Evolutionary conservation across 2,329 filamentous ascomycete species (phyloP).

Genomic region (Pseudopithomyces maydicus): DNA sequence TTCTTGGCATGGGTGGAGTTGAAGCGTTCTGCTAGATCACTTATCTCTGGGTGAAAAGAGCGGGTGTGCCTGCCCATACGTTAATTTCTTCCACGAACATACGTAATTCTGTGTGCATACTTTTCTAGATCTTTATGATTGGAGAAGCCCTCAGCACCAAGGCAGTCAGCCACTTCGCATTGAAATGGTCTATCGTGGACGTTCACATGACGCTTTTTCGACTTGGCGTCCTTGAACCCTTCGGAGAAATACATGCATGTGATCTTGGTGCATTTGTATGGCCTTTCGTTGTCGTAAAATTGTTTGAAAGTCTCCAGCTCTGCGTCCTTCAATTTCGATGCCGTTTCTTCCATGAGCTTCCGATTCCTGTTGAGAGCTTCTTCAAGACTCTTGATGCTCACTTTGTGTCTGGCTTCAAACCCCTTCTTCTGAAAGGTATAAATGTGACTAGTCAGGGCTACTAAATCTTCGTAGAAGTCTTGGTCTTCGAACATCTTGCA

Average conservation of each 20-base stretch:
- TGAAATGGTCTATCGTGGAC: slow-evolving; percentile 50
- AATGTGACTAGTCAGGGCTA: slow-evolving; percentile 37
- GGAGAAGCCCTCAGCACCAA: slow-evolving; percentile 46
- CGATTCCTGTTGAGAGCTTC: slow-evolving; percentile 34
- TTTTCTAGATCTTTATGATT: slow-evolving; percentile 46
- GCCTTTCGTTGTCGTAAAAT: slow-evolving; percentile 45
- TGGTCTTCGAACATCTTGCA: slow-evolving; percentile 19
- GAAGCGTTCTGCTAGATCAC: slow-evolving; percentile 28
- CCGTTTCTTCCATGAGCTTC: slow-evolving; percentile 32
- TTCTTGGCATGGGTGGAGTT: slow-evolving; percentile 15
- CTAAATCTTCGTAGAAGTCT: slow-evolving; percentile 25
- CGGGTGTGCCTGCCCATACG: slow-evolving; percentile 18
- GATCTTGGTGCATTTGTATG: slow-evolving; percentile 51
- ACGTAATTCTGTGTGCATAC: slow-evolving; percentile 5
- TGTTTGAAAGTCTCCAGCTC: slow-evolving; percentile 17
- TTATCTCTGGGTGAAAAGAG: slow-evolving; percentile 31
- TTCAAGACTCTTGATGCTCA: slow-evolving; percentile 36
- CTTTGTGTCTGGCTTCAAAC: slow-evolving; percentile 31
- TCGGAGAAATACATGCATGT: slow-evolving; percentile 52
- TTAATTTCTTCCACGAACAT: background rate
- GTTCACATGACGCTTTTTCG: slow-evolving; percentile 43
- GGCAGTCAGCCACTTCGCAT: slow-evolving; percentile 45
- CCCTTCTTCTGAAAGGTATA: slow-evolving; percentile 36
- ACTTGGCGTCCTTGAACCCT: slow-evolving; percentile 43
- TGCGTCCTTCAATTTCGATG: slow-evolving; percentile 9